Evolutionary conservation across 805 yeast genomes (phyloP), one percentile per base, ranked within the genome.

Genomic region (Torulaspora gathmanii): DNA sequence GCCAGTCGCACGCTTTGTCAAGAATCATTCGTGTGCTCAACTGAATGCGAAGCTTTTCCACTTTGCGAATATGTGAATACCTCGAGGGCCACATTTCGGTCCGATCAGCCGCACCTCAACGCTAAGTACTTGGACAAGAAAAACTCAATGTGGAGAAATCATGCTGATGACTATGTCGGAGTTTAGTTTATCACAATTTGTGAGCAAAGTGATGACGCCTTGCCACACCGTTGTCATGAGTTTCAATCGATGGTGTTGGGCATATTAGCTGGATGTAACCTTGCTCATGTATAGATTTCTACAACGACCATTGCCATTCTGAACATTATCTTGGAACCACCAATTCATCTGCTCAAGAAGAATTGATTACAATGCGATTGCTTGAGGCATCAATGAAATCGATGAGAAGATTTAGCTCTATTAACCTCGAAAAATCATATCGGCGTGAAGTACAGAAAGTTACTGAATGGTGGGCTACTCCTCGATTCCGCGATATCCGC

Each of bases 401-500:
- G 4, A 19, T 22, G 19, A 17, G 34, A 7, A 4, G 10, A 12
- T 31, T 31, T 10, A 31, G 34, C 40, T 22, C 42, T 8, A 49
- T 52, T 15, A 70, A 69, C 16, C 68, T 69, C 46, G 43, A 44
- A 17, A 49, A 52, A 12, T 64, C 44, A 46, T 49, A 73, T 19
- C 43, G 52, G n/a, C 43, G 56, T 15, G 72, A 74, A 46, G 55
- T 66, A 5, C 54, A 57, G 11, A 57, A 59, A 36, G 70, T 77
- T 37, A 67, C 70, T 35, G 51, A 65, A n/a, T 78, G 82, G 80
- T 78, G 81, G 73, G 49, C 61, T 0, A 49, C 70, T 10, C 71
- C 72, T 3, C 67, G 85, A 23, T 80, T 70, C 52, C 56, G 65
- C 43, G 71, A 72, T 17, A 61, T 78, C 37, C 62, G 63, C 40